phyloP scores from a whole-genome alignment of 306 rosid genomes.

The Senna siamea region DNA sequence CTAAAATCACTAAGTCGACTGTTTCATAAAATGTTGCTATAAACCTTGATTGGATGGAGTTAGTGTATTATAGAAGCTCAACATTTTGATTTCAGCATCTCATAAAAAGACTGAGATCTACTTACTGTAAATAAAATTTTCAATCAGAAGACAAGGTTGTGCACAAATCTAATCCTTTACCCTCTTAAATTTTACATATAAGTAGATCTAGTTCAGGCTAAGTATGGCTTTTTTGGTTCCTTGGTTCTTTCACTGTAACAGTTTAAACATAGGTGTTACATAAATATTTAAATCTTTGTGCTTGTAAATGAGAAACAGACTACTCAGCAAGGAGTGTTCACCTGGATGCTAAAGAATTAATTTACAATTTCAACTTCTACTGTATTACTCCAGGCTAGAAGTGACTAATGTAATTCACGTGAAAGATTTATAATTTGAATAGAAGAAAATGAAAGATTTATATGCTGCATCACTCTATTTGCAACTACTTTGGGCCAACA shows the following conservation, averaged over 20 bases:
- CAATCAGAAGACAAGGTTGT: not conserved
- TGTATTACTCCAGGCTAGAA: too few species aligned
- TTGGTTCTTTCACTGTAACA: not conserved
- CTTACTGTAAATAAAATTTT: not conserved
- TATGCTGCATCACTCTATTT: too few species aligned
- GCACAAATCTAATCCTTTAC: not conserved
- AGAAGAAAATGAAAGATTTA: too few species aligned
- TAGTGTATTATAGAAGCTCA: slow-evolving; percentile 2
- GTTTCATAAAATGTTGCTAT: slow-evolving; percentile 10
- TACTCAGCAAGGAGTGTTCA: not conserved
- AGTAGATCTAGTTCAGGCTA: not conserved
- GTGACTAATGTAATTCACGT: too few species aligned
- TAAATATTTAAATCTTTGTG: too few species aligned
- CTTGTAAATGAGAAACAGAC: too few species aligned
- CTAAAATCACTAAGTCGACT: not conserved
- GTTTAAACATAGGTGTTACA: too few species aligned
- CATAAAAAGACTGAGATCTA: not conserved
- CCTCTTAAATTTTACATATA: too few species aligned
- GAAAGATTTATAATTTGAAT: too few species aligned
- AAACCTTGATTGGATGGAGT: not conserved
- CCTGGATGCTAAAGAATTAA: not conserved
- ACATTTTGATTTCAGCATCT: slow-evolving; percentile 5
- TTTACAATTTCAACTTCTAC: not conserved
- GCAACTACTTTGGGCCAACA: not conserved
- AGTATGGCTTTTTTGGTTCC: not conserved